phyloP scores from a whole-genome alignment of 2,329 filamentous ascomycete genomes.

The Diatrype stigma region DNA sequence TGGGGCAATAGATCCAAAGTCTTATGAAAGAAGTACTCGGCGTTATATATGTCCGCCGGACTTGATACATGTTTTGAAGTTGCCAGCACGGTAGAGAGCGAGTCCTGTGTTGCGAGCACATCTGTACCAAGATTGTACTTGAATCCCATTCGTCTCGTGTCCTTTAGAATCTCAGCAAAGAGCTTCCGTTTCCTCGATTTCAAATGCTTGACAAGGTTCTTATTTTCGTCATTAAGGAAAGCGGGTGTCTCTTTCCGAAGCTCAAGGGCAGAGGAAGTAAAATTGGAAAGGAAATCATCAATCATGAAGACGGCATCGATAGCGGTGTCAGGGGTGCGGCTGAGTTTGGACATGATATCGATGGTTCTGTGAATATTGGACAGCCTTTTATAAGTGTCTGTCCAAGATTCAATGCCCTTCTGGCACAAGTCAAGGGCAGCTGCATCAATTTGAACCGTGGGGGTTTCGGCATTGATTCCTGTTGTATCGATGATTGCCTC shows the following conservation, averaged over 20 bases:
- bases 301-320: slow-evolving; percentile 58
- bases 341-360: slow-evolving; percentile 67
- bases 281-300: slow-evolving; percentile 62
- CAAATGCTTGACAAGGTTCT: slow-evolving; percentile 76
- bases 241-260: slow-evolving; percentile 80
- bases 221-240: slow-evolving; percentile 82
- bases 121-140: slow-evolving; percentile 75
- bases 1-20: slow-evolving; percentile 68
- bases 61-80: slow-evolving; percentile 39
- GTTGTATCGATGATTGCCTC: slow-evolving; percentile 22
- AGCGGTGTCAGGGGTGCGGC: slow-evolving; percentile 45
- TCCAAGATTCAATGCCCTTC: slow-evolving; percentile 33
- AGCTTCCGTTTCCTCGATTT: slow-evolving; percentile 87
- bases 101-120: slow-evolving; percentile 68
- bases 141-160: slow-evolving; percentile 83
- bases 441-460: slow-evolving; percentile 30
- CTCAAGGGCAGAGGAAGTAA: slow-evolving; percentile 65
- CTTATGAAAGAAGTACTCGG: slow-evolving; percentile 75
- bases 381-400: slow-evolving; percentile 57
- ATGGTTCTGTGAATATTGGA: slow-evolving; percentile 66
- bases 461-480: slow-evolving; percentile 9
- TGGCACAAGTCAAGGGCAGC: slow-evolving; percentile 30
- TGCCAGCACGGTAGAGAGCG: slow-evolving; percentile 66
- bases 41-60: slow-evolving; percentile 31
- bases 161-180: slow-evolving; percentile 82